phyloP scores from a whole-genome alignment of 768 basidiomycete species.

The Tylopilus plumbeoviolaceoides region DNA sequence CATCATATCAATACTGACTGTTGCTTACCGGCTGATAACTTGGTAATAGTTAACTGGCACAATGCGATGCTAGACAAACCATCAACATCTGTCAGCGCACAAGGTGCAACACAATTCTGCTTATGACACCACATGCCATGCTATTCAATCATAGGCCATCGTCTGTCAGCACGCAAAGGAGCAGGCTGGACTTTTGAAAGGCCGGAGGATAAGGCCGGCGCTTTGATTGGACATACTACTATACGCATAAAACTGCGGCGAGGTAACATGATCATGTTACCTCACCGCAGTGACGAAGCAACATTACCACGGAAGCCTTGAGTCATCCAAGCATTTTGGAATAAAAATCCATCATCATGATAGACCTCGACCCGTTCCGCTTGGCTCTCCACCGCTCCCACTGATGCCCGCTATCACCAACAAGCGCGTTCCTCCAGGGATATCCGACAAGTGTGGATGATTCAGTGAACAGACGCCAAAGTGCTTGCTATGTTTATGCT shows the following conservation, averaged over 20 bases:
- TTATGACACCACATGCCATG: neutral
- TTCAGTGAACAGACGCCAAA: neutral
- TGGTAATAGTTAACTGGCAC: too few relatives aligned
- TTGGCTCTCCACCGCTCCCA: neutral
- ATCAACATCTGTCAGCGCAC: too few relatives aligned
- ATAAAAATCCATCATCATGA: neutral
- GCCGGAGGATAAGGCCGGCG: neutral
- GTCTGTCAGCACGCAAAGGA: neutral
- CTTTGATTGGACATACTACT: too few relatives aligned
- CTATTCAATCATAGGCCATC: neutral
- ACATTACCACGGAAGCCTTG: too few relatives aligned
- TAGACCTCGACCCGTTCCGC: neutral
- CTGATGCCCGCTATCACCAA: constrained; percentile 24
- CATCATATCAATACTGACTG: too few relatives aligned
- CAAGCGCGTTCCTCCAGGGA: constrained; percentile 33
- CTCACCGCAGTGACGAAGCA: too few relatives aligned
- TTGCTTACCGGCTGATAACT: too few relatives aligned
- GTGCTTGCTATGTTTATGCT: neutral
- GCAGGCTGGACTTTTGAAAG: neutral
- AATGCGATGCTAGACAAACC: too few relatives aligned
- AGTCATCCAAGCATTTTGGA: neutral
- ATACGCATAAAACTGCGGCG: too few relatives aligned
- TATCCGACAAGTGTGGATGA: constrained; percentile 15
- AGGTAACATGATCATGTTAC: too few relatives aligned
- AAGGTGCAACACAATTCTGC: too few relatives aligned